Base-by-base conservation (phyloP, 2,329 filamentous ascomycete species). In the Clonostachys chloroleuca region DNA sequence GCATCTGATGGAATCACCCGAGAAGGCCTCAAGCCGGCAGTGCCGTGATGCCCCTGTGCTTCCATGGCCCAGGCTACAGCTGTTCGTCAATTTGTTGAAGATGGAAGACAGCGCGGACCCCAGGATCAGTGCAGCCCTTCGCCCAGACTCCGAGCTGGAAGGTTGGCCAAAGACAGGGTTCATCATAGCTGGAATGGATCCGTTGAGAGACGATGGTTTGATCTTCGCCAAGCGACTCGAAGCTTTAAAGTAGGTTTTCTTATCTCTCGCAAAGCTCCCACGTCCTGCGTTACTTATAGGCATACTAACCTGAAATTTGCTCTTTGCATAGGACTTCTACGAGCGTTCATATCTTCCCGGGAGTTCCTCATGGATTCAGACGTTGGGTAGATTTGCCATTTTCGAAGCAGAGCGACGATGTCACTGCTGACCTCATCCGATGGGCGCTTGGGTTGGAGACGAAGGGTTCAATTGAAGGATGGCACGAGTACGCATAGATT, bases 11-110 rank as follows among this genome's bases (percentile, higher is more conserved):
- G 59, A 57, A 17, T 60, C 61, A 33, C 63, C 54, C 1, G 58
- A 62, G 17, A 72, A 69, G 3, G 70, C 46, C 6, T n/a, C 68
- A 5, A 63, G 61, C 34, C 54, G 58, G 33, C 62, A 72, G 47
- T 67, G 67, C 49, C 63, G 64, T 6, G 48, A 69, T 17, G 73
- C 75, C 1, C 72, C 75, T 0, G 58, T 78, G 5, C 49, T 74
- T n/a, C 66, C 72, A 0, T 52, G 63, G 33, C 58, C 55, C 12
- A 58, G 64, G 4, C 54, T 73, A 43, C 61, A 46, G 34, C 59
- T 49, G 46, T 60, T 59, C 42, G 50, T 39, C 13, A 50, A 51
- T n/a, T 44, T 62, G 33, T 44, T 61, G 5, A 51, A 56, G 1
- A 34, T 62, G 6, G 34, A 52, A 2, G 49, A 56, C 4, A 42